phyloP scores from a whole-genome alignment of 331 rosid genomes.

The Acacia concinna region DNA sequence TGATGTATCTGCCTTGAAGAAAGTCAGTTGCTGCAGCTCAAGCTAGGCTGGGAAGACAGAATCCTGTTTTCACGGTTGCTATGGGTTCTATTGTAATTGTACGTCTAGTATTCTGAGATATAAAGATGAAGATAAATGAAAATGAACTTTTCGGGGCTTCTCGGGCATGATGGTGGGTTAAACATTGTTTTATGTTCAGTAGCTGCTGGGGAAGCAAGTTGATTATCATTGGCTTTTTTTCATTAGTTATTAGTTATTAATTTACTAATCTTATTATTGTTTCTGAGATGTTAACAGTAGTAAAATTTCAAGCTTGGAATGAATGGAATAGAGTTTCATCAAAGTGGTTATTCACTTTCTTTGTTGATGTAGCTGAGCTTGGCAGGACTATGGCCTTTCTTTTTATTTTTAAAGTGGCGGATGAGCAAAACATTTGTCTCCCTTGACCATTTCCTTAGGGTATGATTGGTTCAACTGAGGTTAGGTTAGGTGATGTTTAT shows the following conservation, averaged over 20 bases:
- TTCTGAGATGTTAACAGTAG: conserved; percentile 12
- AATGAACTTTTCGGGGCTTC: conserved; percentile 12
- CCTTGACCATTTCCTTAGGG: too few species aligned
- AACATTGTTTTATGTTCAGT: conserved; percentile 25
- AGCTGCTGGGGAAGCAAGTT: conserved; percentile 14
- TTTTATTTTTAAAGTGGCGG: neutral
- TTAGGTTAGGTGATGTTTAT: too few species aligned
- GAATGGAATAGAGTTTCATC: neutral
- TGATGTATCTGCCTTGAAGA: conserved; percentile 56
- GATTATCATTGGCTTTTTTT: conserved; percentile 8
- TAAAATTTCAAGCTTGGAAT: conserved; percentile 7
- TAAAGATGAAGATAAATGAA: conserved; percentile 24
- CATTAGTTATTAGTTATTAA: neutral
- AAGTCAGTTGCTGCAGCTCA: conserved; percentile 60
- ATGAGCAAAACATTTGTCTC: neutral
- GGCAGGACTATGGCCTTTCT: too few species aligned
- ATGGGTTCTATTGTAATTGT: conserved; percentile 12
- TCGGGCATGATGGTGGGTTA: conserved; percentile 23
- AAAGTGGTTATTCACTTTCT: neutral
- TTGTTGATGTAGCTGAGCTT: neutral
- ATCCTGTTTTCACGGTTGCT: conserved; percentile 16
- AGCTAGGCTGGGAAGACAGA: conserved; percentile 39
- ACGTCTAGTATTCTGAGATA: conserved; percentile 32
- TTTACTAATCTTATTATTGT: conserved; percentile 1
- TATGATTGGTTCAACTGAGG: too few species aligned